Base-by-base conservation (phyloP, 2,329 filamentous ascomycete genomes). In the Nemania bipapillata region DNA sequence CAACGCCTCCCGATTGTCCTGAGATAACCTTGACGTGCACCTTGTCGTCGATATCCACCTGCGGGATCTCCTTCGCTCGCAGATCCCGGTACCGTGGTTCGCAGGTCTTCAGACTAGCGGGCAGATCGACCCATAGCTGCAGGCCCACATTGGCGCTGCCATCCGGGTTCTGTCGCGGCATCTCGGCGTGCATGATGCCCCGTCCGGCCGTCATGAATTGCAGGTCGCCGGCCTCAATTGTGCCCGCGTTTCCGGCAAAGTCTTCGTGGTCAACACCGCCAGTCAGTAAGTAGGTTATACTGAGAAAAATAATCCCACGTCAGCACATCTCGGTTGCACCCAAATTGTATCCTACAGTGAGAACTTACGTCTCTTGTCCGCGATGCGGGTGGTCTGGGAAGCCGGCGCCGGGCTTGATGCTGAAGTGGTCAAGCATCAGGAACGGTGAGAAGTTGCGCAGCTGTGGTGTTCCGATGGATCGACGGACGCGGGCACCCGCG, bases 201-300 rank as follows among this genome's bases (percentile, higher is more conserved):
- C 87, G 85, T 3, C 95, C 95, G 0, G 95, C 95, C 0, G 95
- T 97, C 96, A 98, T 98, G 85, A 98, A 98, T 79, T 98, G 95
- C 55, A 98, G 83, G 78, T 97, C 95, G n/a, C 95, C 95, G 0
- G 91, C 82, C 69, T 91, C 86, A 74, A 98, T 93, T 3, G 92
- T 96, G 66, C 95, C 96, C 57, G 86, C 86, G 82, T 80, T 73
- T 58, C 78, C 78, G 12, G 78, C 78, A 47, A 79, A 80, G 67
- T 80, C 78, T 61, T 79, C 78, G 68, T 80, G 78, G 66, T 79
- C 74, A 26, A 80, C 76, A 20, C 40, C 92, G 72, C 95, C 95
- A 15, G 87, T 83, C n/a, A 98, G 86, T 32, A 98, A 85, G 79
- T 97, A 97, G 53, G 72, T 72, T 26, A 73, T 73, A 32, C 72